Evolutionary conservation across 106 monocot species (phyloP).

Genomic region (Phalaenopsis aphrodite): DNA sequence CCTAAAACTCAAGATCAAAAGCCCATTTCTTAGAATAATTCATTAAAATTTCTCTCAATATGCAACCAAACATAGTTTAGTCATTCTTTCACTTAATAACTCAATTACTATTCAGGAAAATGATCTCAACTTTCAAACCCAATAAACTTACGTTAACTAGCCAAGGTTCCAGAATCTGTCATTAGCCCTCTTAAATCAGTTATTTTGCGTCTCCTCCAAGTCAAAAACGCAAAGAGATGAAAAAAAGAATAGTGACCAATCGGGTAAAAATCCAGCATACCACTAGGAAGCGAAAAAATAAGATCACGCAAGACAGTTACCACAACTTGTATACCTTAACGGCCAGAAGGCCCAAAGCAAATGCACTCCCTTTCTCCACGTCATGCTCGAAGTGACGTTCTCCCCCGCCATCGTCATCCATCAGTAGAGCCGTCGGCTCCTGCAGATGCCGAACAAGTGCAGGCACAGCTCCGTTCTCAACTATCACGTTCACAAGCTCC

Average conservation of each 20-base stretch:
- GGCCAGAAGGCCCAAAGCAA: constrained; percentile 89
- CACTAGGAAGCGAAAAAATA: background rate
- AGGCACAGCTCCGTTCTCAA: constrained; percentile 80
- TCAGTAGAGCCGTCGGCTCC: constrained; percentile 28
- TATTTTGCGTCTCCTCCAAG: background rate
- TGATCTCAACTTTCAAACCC: background rate
- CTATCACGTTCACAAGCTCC: constrained; percentile 83
- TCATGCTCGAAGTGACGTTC: constrained; percentile 68
- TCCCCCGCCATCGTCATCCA: constrained; percentile 8
- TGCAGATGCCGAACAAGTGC: constrained; percentile 73
- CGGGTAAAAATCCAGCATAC: background rate
- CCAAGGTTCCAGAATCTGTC: background rate
- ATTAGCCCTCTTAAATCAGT: background rate
- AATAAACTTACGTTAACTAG: background rate
- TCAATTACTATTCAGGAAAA: background rate
- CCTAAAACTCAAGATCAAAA: background rate
- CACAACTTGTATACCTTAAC: constrained; percentile 57
- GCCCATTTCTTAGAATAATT: background rate
- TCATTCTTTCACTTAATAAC: too few relatives aligned
- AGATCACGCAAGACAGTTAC: background rate
- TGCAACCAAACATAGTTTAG: too few relatives aligned
- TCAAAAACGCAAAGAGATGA: background rate
- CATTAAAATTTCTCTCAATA: background rate
- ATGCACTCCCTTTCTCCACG: constrained; percentile 88
- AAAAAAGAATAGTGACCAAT: background rate